phyloP scores from a whole-genome alignment of 2,329 filamentous ascomycete genomes.

The Septoria linicola region DNA sequence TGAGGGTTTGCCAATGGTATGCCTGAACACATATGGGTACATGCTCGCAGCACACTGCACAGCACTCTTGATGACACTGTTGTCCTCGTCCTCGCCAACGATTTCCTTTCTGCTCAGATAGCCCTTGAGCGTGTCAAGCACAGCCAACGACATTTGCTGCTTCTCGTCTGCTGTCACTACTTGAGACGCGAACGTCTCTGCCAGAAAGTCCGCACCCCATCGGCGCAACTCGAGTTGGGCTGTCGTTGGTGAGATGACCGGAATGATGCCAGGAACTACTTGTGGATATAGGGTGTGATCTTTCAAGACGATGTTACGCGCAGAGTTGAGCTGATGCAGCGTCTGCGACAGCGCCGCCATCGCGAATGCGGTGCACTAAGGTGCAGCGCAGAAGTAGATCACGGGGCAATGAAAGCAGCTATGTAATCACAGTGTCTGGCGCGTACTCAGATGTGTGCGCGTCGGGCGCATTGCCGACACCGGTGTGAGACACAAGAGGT shows the following conservation, averaged over 20 bases:
- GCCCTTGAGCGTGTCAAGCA: slow-evolving; percentile 69
- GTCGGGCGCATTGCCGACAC: slow-evolving; percentile 19
- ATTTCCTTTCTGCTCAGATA: slow-evolving; percentile 55
- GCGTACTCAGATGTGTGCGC: slow-evolving; percentile 13
- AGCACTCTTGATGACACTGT: slow-evolving; percentile 76
- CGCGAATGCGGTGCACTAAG: slow-evolving; percentile 14
- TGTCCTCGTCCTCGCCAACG: slow-evolving; percentile 61
- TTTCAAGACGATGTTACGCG: slow-evolving; percentile 81
- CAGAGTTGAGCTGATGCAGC: slow-evolving; percentile 83
- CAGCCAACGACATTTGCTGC: slow-evolving; percentile 65
- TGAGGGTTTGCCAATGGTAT: slow-evolving; percentile 85
- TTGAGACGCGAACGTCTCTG: slow-evolving; percentile 94
- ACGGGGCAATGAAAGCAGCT: slow-evolving; percentile 29
- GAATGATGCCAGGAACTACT: slow-evolving; percentile 89
- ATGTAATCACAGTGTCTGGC: slow-evolving; percentile 28
- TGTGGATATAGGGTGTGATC: slow-evolving; percentile 87
- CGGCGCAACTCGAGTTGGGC: slow-evolving; percentile 77
- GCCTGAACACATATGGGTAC: slow-evolving; percentile 86
- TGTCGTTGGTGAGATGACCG: slow-evolving; percentile 76
- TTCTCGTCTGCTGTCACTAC: slow-evolving; percentile 74
- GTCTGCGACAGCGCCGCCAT: slow-evolving; percentile 58
- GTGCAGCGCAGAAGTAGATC: slow-evolving; percentile 19
- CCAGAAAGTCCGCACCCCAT: slow-evolving; percentile 96
- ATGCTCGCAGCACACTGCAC: slow-evolving; percentile 89
- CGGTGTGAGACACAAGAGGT: neutral